A percentile compares a stretch with the other conserved stretches of the same genome.
These are phyloP conservation scores for Pleurozium schreberi DNA, from an alignment of 225 moss, liverwort and hornwort species.

Conservation along the genomic window DNA sequence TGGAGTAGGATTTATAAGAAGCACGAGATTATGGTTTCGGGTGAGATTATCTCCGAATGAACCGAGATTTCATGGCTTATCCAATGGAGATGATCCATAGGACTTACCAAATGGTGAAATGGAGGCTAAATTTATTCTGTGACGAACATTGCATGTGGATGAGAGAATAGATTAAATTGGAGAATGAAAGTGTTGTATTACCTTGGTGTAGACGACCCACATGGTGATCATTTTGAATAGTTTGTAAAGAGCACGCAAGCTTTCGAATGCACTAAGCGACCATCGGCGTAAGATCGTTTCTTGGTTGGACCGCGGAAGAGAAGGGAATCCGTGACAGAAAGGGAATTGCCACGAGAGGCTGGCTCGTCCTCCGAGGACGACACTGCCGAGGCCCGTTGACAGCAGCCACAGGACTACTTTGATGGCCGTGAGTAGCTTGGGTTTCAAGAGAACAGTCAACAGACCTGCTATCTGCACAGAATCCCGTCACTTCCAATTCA, in stretches of 20 bases:
- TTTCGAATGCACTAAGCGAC: constrained; percentile 27
- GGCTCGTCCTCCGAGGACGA: constrained; percentile 37
- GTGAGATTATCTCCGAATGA: not conserved
- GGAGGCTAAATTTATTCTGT: not conserved
- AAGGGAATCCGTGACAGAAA: constrained; percentile 29
- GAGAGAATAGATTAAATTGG: not conserved
- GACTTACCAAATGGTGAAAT: not conserved
- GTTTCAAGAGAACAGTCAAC: constrained; percentile 24
- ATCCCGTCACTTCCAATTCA: not conserved
- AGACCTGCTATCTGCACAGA: constrained; percentile 54
- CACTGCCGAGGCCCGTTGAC: constrained; percentile 48
- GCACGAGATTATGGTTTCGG: not conserved
- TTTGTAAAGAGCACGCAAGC: constrained; percentile 16
- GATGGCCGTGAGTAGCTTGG: constrained; percentile 6
- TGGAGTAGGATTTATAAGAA: not conserved
- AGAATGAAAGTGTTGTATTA: not conserved
- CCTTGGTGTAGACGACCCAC: constrained; percentile 40
- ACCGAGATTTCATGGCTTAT: not conserved
- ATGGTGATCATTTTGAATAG: constrained; percentile 44
- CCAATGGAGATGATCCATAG: not conserved
- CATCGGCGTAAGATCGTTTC: constrained; percentile 50
- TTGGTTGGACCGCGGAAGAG: constrained; percentile 23
- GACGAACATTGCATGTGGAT: not conserved
- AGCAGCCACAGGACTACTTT: constrained; percentile 43
- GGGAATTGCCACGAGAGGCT: constrained; percentile 40